Percentiles rank a stretch among this genome's conserved stretches.
Conservation (phyloP, 1,284 basidiomycete genomes). For the Takashimella koratensis region DNA sequence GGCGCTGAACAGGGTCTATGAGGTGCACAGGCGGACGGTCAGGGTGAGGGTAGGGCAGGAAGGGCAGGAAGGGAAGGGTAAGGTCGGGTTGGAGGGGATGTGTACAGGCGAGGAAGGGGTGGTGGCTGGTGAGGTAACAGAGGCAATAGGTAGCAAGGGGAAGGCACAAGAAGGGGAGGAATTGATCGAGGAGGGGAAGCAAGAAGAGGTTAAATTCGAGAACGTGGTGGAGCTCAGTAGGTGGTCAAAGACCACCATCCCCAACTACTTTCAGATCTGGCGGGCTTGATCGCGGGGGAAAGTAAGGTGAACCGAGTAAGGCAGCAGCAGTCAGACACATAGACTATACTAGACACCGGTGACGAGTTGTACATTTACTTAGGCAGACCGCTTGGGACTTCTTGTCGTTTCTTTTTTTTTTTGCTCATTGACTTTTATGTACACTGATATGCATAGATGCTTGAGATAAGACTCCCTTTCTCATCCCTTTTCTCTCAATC, state of each 20-base stretch:
- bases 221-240: constrained; percentile 30
- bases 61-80: not conserved
- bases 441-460: not conserved
- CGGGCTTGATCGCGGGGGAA: too few species aligned
- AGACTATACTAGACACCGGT: too few species aligned
- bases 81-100: not conserved
- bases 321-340: too few species aligned
- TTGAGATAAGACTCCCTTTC: not conserved
- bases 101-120: not conserved
- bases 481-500: not conserved
- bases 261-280: constrained; percentile 47
- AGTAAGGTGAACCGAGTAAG: too few species aligned
- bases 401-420: not conserved
- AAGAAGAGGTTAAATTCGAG: constrained; percentile 3
- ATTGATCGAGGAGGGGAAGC: not conserved
- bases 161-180: not conserved
- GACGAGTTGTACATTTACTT: too few species aligned
- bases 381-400: too few species aligned
- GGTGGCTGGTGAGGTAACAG: not conserved
- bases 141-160: not conserved
- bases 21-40: constrained; percentile 27
- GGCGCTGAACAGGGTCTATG: constrained; percentile 41
- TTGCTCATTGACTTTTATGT: not conserved
- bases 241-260: constrained; percentile 32
- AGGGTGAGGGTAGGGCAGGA: not conserved